Conservation (phyloP, 371 early-diverging fungal species). For the Smittium culicis region DNA sequence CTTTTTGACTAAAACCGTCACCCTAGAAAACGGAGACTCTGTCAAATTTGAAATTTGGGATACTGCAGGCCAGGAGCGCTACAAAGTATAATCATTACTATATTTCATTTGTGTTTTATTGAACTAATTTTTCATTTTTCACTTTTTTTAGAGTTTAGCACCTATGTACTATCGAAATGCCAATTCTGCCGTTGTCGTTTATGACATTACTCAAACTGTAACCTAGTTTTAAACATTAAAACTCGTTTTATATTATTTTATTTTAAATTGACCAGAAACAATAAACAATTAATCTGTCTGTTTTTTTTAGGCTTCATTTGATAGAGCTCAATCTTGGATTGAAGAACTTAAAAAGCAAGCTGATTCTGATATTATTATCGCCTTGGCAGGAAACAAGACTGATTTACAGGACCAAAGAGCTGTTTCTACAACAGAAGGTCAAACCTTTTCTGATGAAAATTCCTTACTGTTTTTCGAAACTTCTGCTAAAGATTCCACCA, state of each 20-base stretch:
- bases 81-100: slow-evolving; percentile 45
- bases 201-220: slow-evolving; percentile 85
- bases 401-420: slow-evolving; percentile 69
- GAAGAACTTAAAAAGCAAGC: slow-evolving; percentile 93
- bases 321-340: slow-evolving; percentile 97
- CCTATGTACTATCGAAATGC: slow-evolving; percentile 99
- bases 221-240: neutral
- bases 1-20: slow-evolving; percentile 60
- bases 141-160: slow-evolving; percentile 65
- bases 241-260: slow-evolving; percentile 1
- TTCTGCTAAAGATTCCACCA: slow-evolving; percentile 80
- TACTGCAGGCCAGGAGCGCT: slow-evolving; percentile 90
- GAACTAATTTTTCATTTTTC: neutral
- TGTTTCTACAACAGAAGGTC: slow-evolving; percentile 59
- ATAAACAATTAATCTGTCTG: slow-evolving; percentile 20
- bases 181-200: slow-evolving; percentile 89
- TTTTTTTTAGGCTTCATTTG: slow-evolving; percentile 53
- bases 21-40: slow-evolving; percentile 51
- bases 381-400: slow-evolving; percentile 90
- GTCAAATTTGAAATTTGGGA: slow-evolving; percentile 90
- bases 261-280: neutral
- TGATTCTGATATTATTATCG: slow-evolving; percentile 89
- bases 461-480: slow-evolving; percentile 84
- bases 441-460: slow-evolving; percentile 74
- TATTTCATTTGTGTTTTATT: no score